These are phyloP conservation scores for Tolypocladium amazonense DNA, from an alignment of 2,329 filamentous ascomycete species.

Conservation along the genomic window DNA sequence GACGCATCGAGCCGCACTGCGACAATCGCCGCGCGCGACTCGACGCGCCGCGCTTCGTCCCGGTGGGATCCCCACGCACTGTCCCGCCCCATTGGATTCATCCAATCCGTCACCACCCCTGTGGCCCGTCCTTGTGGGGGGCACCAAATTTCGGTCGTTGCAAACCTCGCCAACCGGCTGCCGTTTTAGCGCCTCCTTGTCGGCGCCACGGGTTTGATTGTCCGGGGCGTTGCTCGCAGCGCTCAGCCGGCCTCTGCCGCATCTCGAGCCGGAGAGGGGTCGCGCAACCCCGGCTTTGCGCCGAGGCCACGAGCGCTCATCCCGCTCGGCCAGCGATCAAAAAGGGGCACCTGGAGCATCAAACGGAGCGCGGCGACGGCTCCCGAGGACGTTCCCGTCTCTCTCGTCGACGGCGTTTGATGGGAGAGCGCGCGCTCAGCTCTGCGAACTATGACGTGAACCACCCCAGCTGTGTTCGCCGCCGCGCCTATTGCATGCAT, in stretches of 20 bases:
- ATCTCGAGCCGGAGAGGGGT: background rate
- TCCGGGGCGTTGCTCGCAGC: background rate
- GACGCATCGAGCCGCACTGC: background rate
- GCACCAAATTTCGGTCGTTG: slow-evolving; percentile 7
- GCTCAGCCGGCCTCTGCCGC: no score
- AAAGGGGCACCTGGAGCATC: background rate
- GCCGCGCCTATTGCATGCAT: slow-evolving; percentile 3
- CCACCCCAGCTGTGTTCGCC: background rate
- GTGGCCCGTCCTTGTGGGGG: slow-evolving; percentile 1
- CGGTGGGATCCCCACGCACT: background rate
- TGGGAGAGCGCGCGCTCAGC: background rate
- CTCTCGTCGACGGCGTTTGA: background rate
- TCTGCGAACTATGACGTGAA: background rate
- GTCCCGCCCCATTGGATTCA: slow-evolving; percentile 3
- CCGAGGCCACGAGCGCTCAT: background rate
- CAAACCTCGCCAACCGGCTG: background rate
- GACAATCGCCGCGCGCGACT: background rate
- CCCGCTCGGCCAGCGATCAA: background rate
- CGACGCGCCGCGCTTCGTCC: background rate
- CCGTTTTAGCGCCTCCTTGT: slow-evolving; percentile 1
- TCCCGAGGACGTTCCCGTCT: background rate
- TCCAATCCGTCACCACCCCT: slow-evolving; percentile 2
- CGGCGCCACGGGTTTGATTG: slow-evolving; percentile 1
- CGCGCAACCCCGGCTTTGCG: background rate
- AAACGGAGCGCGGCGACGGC: background rate